Evolutionary conservation across 306 rosid species (phyloP).

Genomic region (Erythrophleum fordii): DNA sequence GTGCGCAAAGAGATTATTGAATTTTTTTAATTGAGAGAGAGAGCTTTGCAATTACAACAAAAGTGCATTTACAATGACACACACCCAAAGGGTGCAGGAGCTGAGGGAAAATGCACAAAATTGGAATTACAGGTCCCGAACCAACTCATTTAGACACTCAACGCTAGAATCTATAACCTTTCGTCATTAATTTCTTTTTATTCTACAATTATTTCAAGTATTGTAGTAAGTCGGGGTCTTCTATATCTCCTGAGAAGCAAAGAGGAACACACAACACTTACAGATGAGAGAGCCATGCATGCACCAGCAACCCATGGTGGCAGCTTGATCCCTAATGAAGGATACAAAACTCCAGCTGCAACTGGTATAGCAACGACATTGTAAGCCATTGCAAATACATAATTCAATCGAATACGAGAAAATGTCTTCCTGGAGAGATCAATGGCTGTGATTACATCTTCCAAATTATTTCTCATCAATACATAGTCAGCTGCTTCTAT

Average conservation of each 20-base stretch:
- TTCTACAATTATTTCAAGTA: constrained; percentile 87
- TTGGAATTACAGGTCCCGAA: constrained; percentile 32
- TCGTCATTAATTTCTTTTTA: constrained; percentile 42
- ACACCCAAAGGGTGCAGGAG: constrained; percentile 23
- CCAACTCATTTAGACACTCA: constrained; percentile 38
- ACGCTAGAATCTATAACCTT: constrained; percentile 33
- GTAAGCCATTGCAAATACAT: constrained; percentile 90
- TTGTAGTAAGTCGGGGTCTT: constrained; percentile 79
- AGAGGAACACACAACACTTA: constrained; percentile 93
- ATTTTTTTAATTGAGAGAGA: background rate
- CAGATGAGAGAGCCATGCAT: constrained; percentile 97
- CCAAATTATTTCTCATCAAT: constrained; percentile 88
- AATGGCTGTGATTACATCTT: constrained; percentile 97
- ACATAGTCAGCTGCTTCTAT: constrained; percentile 95
- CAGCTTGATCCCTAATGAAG: constrained; percentile 72
- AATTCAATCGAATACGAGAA: constrained; percentile 76
- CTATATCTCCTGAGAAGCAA: constrained; percentile 82
- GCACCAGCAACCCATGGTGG: constrained; percentile 99
- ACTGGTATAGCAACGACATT: constrained; percentile 84
- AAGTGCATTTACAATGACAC: constrained; percentile 47
- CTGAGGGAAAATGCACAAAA: constrained; percentile 44
- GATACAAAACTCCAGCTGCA: constrained; percentile 86
- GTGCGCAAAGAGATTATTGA: background rate
- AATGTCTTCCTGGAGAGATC: constrained; percentile 91
- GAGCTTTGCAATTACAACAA: constrained; percentile 31